Evolutionary conservation across 441 rosid genomes (phyloP), one percentile per base, ranked within the genome.

Genomic region (Populus hybrid): DNA sequence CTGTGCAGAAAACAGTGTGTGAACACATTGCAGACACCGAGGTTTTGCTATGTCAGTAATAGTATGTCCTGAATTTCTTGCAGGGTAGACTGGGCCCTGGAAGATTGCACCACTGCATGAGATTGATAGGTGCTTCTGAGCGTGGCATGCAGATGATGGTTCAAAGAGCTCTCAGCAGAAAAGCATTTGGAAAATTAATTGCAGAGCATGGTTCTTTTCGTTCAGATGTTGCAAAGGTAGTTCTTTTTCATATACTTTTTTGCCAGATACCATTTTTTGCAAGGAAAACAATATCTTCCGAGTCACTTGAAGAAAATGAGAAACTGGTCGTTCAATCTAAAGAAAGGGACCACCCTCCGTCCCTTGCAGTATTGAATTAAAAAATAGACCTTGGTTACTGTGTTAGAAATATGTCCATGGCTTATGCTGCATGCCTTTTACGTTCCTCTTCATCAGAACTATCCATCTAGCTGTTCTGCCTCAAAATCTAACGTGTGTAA

Each of bases 51-150:
- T 66, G 16, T 6, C 11, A 2, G 38, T 50, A 28, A 40, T 24
- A 28, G 30, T 14, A 68, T 6, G 9, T n/a, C 50, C 59, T 26
- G 46, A 32, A 73, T 34, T 77, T 74, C 70, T 82, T 87, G 71
- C 90, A 96, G 99, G 99, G 98, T 76, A 90, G 99, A 84, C 86
- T 96, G 76, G 99, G 99, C 76, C 99, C 99, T 1, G 97, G 99
- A 85, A 90, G 99, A 81, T 82, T 96, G 91, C 99, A 96, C 89
- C 99, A 96, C 80, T 96, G 96, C 85, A 89, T 96, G 98, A 91
- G 98, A 89, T 85, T 92, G 82, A 85, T 96, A 38, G 98, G 99
- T 78, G 94, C 97, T 68, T 98, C 98, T 35, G 99, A 96, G 90
- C 97, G 98, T 57, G 98, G 98, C 79, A 94, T 96, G 97, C 88